Evolutionary conservation across 1,139 yeast genomes (phyloP).

Genomic region (Hansenula lynferdii): DNA sequence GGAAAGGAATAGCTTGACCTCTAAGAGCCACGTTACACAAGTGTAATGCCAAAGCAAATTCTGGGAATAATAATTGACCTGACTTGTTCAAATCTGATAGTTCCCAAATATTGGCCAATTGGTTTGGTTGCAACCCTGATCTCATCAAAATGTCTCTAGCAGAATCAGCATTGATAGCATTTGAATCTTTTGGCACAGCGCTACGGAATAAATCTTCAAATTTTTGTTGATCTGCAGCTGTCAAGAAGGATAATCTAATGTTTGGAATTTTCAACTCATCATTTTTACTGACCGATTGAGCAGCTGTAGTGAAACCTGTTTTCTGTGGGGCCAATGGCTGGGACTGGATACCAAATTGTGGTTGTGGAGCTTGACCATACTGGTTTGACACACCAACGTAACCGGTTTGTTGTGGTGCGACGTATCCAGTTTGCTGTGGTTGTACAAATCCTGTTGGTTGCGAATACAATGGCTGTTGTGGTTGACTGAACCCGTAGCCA

Average conservation of each 20-base stretch:
- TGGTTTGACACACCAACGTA: slow-evolving; percentile 6
- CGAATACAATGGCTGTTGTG: slow-evolving; percentile 13
- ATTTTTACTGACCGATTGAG: slow-evolving; percentile 12
- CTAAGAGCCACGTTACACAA: slow-evolving; percentile 73
- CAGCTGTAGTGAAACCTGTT: not conserved
- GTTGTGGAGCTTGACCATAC: slow-evolving; percentile 1
- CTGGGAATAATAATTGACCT: slow-evolving; percentile 86
- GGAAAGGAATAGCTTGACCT: slow-evolving; percentile 73
- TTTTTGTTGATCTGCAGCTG: slow-evolving; percentile 81
- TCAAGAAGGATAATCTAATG: slow-evolving; percentile 68
- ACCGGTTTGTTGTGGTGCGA: slow-evolving; percentile 11
- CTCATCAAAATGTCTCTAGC: slow-evolving; percentile 79
- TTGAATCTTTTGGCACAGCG: slow-evolving; percentile 67
- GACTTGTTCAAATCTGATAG: slow-evolving; percentile 83
- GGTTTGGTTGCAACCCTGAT: slow-evolving; percentile 72
- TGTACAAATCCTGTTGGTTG: slow-evolving; percentile 15
- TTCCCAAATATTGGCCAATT: slow-evolving; percentile 86
- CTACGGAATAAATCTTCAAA: slow-evolving; percentile 83
- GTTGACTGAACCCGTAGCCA: slow-evolving; percentile 3
- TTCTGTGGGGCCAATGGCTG: slow-evolving; percentile 15
- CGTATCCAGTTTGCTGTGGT: slow-evolving; percentile 4
- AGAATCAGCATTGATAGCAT: slow-evolving; percentile 71
- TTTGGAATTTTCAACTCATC: slow-evolving; percentile 22
- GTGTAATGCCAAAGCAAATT: slow-evolving; percentile 89
- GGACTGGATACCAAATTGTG: slow-evolving; percentile 7